Base-by-base conservation (phyloP, 2,329 filamentous ascomycete genomes). In the Penicillium sp. region DNA sequence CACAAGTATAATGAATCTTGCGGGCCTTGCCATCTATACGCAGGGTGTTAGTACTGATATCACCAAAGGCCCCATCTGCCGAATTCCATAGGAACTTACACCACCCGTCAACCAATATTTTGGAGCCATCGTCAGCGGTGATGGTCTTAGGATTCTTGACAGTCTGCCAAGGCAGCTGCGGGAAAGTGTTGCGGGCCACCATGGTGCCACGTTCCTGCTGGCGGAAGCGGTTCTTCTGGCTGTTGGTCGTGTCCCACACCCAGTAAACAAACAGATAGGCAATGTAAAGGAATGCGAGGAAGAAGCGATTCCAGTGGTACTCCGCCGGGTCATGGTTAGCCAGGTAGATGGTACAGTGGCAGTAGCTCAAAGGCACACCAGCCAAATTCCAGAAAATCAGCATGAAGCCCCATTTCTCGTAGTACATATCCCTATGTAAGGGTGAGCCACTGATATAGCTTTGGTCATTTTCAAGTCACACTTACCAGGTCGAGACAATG, bases 361-460 rank as follows among this genome's bases (percentile, higher is more conserved):
- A 94, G 77, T 95, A 95, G 39, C 83, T 89, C 36, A 95, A 76
- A 10, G 89, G 89, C 17, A 95, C 89, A 53, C 89, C 89, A 32
- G 89, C 88, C 63, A 95, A 75, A 69, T 95, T 95, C 89, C 89
- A 95, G 79, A 95, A 95, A 67, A 94, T 94, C 53, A 95, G 79
- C 89, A 95, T 95, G 74, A 95, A 95, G 36, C 89, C 89, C 80
- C 87, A 90, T 72, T 95, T 95, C 75, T 95, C 89, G 58, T 88
- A 91, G 74, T 94, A 94, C 84, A 95, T 94, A 59, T 95, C 89
- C 84, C 78, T 80, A 37, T 7, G n/a, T 17, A 14, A 17, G 17
- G 15, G 36, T 60, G 30, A 57, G 51, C n/a, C 6, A 15, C n/a
- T n/a, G 25, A 27, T n/a, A n/a, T 27, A 4, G 25, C 14, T 27